phyloP scores from a whole-genome alignment of 371 early-diverging fungal genomes.

The Mucor plumbeus region DNA sequence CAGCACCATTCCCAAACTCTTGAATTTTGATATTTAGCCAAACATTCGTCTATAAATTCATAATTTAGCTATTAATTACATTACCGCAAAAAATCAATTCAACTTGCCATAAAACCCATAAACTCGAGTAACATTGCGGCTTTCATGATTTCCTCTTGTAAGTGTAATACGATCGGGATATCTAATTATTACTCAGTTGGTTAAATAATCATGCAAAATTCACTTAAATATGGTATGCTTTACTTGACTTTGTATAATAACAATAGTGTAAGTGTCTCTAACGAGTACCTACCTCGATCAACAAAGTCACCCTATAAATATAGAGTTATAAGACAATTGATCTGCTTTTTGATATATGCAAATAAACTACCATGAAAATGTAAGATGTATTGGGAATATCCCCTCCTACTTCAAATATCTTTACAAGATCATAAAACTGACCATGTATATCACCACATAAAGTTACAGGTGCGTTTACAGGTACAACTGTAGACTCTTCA shows the following conservation, averaged over 20 bases:
- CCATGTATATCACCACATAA: conserved; percentile 99
- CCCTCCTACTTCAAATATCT: conserved; percentile 98
- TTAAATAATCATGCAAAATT: not conserved
- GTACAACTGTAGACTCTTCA: conserved; percentile 96
- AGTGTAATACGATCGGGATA: conserved; percentile 98
- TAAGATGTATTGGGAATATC: conserved; percentile 96
- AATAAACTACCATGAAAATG: conserved; percentile 85
- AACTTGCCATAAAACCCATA: conserved; percentile 97
- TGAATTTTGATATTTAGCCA: conserved; percentile 96
- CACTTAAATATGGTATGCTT: conserved; percentile 4
- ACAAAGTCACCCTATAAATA: conserved; percentile 95
- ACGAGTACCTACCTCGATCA: conserved; percentile 97
- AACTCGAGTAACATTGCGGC: conserved; percentile 97
- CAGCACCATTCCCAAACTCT: conserved; percentile 99
- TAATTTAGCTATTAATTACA: not conserved
- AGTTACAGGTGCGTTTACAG: conserved; percentile 94
- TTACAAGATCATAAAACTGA: conserved; percentile 98
- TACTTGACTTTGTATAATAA: conserved; percentile 92
- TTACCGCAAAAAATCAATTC: not conserved
- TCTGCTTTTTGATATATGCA: not conserved
- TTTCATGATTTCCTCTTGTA: conserved; percentile 99
- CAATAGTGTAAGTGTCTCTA: conserved; percentile 96
- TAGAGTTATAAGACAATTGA: not conserved
- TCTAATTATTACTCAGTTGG: conserved; percentile 30
- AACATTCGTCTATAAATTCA: conserved; percentile 59